A percentile compares a stretch with the other conserved stretches of the same genome.
These are phyloP conservation scores for Ophiostoma fasciatum DNA, from an alignment of 2,329 filamentous ascomycete genomes.

Conservation along the genomic window DNA sequence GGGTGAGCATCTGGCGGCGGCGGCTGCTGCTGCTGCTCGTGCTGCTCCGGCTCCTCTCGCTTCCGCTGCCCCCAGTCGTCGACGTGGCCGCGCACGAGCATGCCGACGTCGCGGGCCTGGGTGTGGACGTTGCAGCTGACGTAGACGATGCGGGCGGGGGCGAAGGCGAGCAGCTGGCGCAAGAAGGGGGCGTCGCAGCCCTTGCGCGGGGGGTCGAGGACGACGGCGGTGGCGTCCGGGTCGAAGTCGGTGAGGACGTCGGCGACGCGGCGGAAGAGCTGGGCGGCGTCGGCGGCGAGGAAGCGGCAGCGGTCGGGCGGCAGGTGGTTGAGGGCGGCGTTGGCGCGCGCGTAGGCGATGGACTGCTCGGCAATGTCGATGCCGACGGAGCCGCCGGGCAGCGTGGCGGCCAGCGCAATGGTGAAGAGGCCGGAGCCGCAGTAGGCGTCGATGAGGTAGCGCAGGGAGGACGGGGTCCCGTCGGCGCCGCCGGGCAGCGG, in stretches of 20 bases:
- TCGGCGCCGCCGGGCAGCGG: background rate
- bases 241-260: conserved; percentile 34
- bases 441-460: conserved; percentile 92
- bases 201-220: conserved; percentile 92
- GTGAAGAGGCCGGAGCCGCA: conserved; percentile 96
- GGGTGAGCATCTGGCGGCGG: conserved; percentile 17
- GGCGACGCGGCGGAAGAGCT: conserved; percentile 61
- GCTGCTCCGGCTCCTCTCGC: conserved; percentile 11
- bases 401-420: conserved; percentile 74
- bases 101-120: conserved; percentile 82
- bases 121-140: conserved; percentile 98
- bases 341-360: conserved; percentile 63
- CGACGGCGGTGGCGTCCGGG: conserved; percentile 73
- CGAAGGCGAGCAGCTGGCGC: conserved; percentile 62
- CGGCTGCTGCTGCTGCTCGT: conserved; percentile 5
- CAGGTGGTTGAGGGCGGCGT: conserved; percentile 65
- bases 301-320: conserved; percentile 57
- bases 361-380: conserved; percentile 77
- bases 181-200: conserved; percentile 83
- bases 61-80: conserved; percentile 18
- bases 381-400: conserved; percentile 67
- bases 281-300: conserved; percentile 73
- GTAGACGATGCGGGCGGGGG: conserved; percentile 70
- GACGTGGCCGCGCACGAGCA: conserved; percentile 58
- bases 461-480: no score